Percentiles rank a stretch among this genome's conserved stretches.
phyloP scores from a whole-genome alignment of 2,329 filamentous ascomycete species.

The Hymenotorrendiella dingleyae region DNA sequence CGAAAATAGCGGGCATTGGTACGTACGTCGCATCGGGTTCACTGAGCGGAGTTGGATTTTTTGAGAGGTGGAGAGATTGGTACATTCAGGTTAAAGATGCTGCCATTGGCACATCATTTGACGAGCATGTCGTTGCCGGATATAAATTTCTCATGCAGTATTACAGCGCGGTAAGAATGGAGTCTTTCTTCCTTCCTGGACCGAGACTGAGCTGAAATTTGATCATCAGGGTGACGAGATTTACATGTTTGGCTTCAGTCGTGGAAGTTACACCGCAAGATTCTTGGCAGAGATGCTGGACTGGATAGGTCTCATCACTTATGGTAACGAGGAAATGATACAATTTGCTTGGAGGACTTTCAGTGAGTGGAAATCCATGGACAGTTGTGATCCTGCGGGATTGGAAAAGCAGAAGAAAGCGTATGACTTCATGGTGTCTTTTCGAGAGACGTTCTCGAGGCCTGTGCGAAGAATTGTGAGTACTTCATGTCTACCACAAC shows the following conservation, averaged over 20 bases:
- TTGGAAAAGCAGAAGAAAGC: constrained; percentile 52
- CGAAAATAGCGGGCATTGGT: constrained; percentile 11
- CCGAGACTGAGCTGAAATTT: not conserved
- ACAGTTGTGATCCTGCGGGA: constrained; percentile 29
- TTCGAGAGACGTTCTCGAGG: constrained; percentile 74
- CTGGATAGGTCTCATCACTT: constrained; percentile 70
- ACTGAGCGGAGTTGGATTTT: constrained; percentile 2
- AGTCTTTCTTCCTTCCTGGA: not conserved
- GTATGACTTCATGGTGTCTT: constrained; percentile 70
- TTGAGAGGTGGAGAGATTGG: constrained; percentile 6
- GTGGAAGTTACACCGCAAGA: constrained; percentile 67
- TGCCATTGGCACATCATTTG: constrained; percentile 73
- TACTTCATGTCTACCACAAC: too few relatives aligned
- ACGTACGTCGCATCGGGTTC: constrained; percentile 6
- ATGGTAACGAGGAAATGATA: constrained; percentile 82
- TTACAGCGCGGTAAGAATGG: constrained; percentile 38
- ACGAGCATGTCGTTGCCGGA: constrained; percentile 75
- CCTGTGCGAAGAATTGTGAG: constrained; percentile 60
- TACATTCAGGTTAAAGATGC: constrained; percentile 65
- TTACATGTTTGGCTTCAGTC: constrained; percentile 69
- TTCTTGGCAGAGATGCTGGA: constrained; percentile 82
- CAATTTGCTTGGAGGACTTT: constrained; percentile 81
- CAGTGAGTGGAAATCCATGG: constrained; percentile 60
- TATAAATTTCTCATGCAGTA: constrained; percentile 76
- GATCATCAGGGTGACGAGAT: constrained; percentile 52